Evolutionary conservation across 441 rosid genomes (phyloP).

Genomic region (Metrosideros polymorpha): DNA sequence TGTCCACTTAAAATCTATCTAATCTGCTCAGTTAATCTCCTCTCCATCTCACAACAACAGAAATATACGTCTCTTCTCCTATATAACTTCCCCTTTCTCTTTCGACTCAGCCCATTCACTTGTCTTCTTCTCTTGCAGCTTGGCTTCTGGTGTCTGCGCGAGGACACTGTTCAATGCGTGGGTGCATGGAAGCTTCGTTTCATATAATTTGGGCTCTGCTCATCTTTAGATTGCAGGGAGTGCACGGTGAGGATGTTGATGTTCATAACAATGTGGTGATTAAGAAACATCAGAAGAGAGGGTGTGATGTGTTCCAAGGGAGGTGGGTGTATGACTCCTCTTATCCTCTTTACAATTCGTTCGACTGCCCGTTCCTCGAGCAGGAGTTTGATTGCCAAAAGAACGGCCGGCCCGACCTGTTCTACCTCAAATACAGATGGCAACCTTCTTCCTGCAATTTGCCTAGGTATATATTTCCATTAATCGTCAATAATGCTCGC

Average conservation of each 20-base stretch:
- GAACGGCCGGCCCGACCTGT: conserved; percentile 30
- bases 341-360: conserved; percentile 32
- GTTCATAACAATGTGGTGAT: not conserved
- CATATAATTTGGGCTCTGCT: not conserved
- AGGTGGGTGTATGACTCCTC: conserved; percentile 38
- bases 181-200: not conserved
- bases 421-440: conserved; percentile 42
- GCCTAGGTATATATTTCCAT: conserved; percentile 15
- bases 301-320: conserved; percentile 19
- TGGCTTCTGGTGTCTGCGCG: not conserved
- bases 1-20: not conserved
- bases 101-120: not conserved
- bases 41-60: not conserved
- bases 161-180: not conserved
- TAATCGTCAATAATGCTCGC: not conserved
- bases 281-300: not conserved
- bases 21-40: not conserved
- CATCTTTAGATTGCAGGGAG: not conserved
- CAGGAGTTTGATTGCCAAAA: conserved; percentile 28
- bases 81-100: not conserved
- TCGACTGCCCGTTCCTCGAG: conserved; percentile 28
- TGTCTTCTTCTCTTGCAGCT: not conserved
- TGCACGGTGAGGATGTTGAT: not conserved
- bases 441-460: conserved; percentile 31
- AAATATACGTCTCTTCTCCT: not conserved